Evolutionary conservation across 805 yeast species (phyloP).

Genomic region (Wickerhamomyces mucosus): DNA sequence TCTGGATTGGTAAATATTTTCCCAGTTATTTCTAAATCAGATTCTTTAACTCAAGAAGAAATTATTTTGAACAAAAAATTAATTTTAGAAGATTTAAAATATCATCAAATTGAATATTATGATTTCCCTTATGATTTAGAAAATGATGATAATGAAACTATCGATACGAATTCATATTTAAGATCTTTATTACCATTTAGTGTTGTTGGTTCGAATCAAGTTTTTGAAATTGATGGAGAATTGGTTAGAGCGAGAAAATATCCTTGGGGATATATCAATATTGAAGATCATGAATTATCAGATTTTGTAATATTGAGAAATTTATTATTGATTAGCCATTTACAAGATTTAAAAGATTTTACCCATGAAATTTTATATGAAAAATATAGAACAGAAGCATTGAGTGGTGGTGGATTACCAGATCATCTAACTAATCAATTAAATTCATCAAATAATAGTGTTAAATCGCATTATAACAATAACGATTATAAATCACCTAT

Average conservation of each 20-base stretch:
- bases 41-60: slow-evolving; percentile 75
- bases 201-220: slow-evolving; percentile 59
- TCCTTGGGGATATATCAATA: slow-evolving; percentile 51
- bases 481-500: slow-evolving; percentile 12
- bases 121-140: slow-evolving; percentile 57
- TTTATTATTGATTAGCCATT: slow-evolving; percentile 71
- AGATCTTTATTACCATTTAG: slow-evolving; percentile 61
- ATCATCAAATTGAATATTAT: slow-evolving; percentile 61
- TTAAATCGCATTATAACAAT: slow-evolving; percentile 7
- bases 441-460: slow-evolving; percentile 3
- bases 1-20: slow-evolving; percentile 76
- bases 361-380: slow-evolving; percentile 86
- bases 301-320: slow-evolving; percentile 78
- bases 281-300: slow-evolving; percentile 64
- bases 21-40: slow-evolving; percentile 82
- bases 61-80: slow-evolving; percentile 62
- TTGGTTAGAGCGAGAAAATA: slow-evolving; percentile 41
- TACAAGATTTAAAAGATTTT: slow-evolving; percentile 79
- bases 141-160: slow-evolving; percentile 49
- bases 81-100: slow-evolving; percentile 67
- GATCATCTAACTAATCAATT: slow-evolving; percentile 24
- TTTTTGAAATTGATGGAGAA: slow-evolving; percentile 36
- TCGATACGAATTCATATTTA: slow-evolving; percentile 55
- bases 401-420: slow-evolving; percentile 45
- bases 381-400: slow-evolving; percentile 80